A percentile compares a stretch with the other conserved stretches of the same genome.
phyloP scores from a whole-genome alignment of 2,329 filamentous ascomycete species.

The Macroventuria anomochaeta region DNA sequence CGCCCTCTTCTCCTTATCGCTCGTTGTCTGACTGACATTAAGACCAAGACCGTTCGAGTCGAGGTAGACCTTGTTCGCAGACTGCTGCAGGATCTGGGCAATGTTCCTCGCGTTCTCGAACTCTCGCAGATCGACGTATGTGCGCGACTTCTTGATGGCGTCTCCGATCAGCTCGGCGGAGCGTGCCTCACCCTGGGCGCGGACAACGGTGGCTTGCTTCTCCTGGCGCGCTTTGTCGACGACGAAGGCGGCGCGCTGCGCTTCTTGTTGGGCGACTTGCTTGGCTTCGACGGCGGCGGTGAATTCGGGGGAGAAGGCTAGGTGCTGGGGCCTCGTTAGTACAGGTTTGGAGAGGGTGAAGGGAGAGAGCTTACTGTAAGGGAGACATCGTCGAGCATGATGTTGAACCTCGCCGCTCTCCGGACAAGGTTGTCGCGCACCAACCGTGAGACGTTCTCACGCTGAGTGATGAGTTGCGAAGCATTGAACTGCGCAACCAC shows the following conservation, averaged over 20 bases:
- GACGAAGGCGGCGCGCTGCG: conserved; percentile 93
- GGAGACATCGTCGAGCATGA: conserved; percentile 95
- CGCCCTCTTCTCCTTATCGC: conserved; percentile 50
- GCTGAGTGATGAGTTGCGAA: conserved; percentile 97
- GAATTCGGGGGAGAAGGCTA: conserved; percentile 73
- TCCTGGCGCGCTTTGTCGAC: conserved; percentile 99
- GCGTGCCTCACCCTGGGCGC: conserved; percentile 97
- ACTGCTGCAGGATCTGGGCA: conserved; percentile 85
- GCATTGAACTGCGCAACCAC: conserved; percentile 99
- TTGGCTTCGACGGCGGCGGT: conserved; percentile 73
- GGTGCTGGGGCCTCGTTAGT: conserved; percentile 57
- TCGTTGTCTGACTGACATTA: conserved; percentile 68
- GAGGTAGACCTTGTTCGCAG: conserved; percentile 92
- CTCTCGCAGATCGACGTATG: conserved; percentile 95
- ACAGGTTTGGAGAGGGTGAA: neutral
- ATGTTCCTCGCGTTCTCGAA: conserved; percentile 95
- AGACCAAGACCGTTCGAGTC: conserved; percentile 90
- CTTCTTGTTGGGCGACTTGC: conserved; percentile 83
- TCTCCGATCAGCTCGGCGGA: conserved; percentile 98
- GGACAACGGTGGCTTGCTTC: conserved; percentile 98
- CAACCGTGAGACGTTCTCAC: conserved; percentile 91
- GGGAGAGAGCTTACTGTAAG: conserved; percentile 72
- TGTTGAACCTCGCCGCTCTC: conserved; percentile 95
- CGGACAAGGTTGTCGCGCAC: conserved; percentile 92
- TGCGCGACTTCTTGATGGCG: conserved; percentile 98